Evolutionary conservation across 1,284 basidiomycete species (phyloP), one percentile per base, ranked within the genome.

Genomic region (Exsudoporus floridanus): DNA sequence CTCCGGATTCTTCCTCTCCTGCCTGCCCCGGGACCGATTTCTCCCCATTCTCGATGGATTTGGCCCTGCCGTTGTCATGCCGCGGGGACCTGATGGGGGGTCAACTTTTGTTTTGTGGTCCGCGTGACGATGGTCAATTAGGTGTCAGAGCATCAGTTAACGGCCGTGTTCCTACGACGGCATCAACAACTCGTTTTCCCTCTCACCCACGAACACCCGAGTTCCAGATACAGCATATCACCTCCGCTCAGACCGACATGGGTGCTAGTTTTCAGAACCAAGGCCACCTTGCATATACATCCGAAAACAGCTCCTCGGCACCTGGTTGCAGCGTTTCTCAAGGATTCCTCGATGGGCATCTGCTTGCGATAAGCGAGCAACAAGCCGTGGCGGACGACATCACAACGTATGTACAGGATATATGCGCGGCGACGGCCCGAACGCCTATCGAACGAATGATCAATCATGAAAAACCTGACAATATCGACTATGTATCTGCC

Each of bases 1-100:
- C 64, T 49, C 66, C 60, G 12, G 53, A 55, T 8, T 68, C 63
- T 6, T 65, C 66, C 12, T 68, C 64, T 3, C 62, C 64, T 36
- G 14, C 46, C 9, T 16, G 41, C 3, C 23, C 54, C 16, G 46
- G 28, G 13, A 6, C 18, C 1, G 43, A 49, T 30, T 49, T 37
- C 2, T 52, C 46, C 2, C 40, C 43, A 16, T 37, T 47, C 16
- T 37, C 31, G 37, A 40, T 42, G 25, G 36, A 39, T 23, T 13
- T 7, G 12, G 43, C 8, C 13, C 4, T 33, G 36, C 25, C 40
- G n/a, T 31, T 18, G 38, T 23, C 42, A 38, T 31, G 12, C 23
- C 36, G 4, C 21, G 39, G 41, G 30, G 51, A 39, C 39, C 28
- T 14, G 42, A 42, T 9, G 35, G 43, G 40, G 43, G 44, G 40